Evolutionary conservation across 208 protist genomes (phyloP), one percentile per base, ranked within the genome.

Genomic region (Trypanosomatidae sp.): DNA sequence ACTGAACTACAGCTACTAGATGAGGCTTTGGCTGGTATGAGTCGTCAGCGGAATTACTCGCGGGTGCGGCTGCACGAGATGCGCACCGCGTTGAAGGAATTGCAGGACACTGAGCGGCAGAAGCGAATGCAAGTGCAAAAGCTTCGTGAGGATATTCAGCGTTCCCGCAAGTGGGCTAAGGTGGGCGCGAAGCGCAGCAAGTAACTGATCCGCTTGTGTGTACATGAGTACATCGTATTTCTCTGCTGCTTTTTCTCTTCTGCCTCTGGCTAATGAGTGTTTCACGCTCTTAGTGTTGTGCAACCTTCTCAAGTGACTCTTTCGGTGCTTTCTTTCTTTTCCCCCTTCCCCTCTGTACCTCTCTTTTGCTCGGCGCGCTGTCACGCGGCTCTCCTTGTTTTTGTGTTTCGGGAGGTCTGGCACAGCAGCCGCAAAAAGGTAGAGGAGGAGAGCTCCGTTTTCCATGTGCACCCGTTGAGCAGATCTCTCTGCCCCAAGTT

Each of bases 121-220:
- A 87, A 84, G 73, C 74, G 73, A 12, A 73, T 70, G 47, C 81
- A 83, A 55, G 28, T 82, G 39, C 86, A 87, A 47, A 80, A 79
- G 30, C 58, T 90, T 12, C 80, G 72, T 50, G 77, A 84, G 4
- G 19, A 60, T 41, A 30, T 81, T 4, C 80, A 76, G 67, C 72
- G 80, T 13, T 74, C 66, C 13, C 69, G 62, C 60, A 76, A 64
- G 43, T 43, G 30, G 30, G 56, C 67, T 30, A 77, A 33, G 41
- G 65, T 67, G 47, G 50, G 62, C 19, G 66, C 71, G 44, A 62
- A n/a, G 41, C 52, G 68, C 28, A n/a, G 64, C 28, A 78, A 67
- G 74, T 72, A 50, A 49, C 50, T 49, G 66, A 70, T 25, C 2
- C 50, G 12, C 22, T 70, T 17, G 22, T 46, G 33, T 65, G 13